These are phyloP conservation scores for Zygnema cylindricum DNA, from an alignment of 139 green algal species.

Conservation along the genomic window DNA sequence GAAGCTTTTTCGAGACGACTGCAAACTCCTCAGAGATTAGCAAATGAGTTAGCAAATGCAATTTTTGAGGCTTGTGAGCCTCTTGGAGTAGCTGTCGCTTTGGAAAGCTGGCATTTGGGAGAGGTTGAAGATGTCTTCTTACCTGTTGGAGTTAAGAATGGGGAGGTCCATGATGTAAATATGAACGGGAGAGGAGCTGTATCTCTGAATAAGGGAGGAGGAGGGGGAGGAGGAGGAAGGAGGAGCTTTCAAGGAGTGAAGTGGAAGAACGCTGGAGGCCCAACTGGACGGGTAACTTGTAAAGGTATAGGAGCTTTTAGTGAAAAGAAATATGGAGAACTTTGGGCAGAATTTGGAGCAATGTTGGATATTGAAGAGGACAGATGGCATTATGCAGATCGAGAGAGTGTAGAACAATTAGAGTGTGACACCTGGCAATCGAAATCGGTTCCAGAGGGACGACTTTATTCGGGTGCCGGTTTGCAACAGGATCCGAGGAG, in stretches of 20 bases:
- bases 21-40: slow-evolving; percentile 62
- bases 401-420: not conserved
- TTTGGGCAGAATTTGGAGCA: not conserved
- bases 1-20: slow-evolving; percentile 76
- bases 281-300: not conserved
- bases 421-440: not conserved
- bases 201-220: not conserved
- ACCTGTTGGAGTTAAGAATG: not conserved
- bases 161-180: not conserved
- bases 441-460: not conserved
- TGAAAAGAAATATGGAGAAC: not conserved
- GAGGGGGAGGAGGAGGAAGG: too few relatives aligned
- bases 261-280: not conserved
- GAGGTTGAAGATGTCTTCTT: not conserved
- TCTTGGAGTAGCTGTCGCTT: slow-evolving; percentile 44
- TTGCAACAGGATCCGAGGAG: not conserved
- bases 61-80: slow-evolving; percentile 35
- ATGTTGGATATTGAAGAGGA: not conserved
- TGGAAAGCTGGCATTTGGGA: slow-evolving; percentile 43
- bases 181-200: not conserved
- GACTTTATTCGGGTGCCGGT: not conserved
- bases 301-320: not conserved
- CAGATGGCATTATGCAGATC: not conserved
- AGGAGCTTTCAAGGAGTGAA: not conserved
- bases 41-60: slow-evolving; percentile 2